Evolutionary conservation across 768 basidiomycete genomes (phyloP).

Genomic region (Hemileccinum impolitum): DNA sequence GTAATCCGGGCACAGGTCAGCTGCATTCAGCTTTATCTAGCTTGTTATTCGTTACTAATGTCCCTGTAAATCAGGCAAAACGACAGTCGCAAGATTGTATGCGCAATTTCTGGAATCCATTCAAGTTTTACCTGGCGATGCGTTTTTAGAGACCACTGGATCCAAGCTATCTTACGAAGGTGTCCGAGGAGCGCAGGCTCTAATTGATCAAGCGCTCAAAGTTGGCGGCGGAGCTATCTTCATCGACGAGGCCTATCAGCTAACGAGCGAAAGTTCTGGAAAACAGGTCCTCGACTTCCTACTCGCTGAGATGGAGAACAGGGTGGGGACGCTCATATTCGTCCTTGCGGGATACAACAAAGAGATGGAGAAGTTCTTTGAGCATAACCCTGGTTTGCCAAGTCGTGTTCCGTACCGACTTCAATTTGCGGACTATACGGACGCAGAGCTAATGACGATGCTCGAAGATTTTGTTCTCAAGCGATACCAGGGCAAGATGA

Average conservation of each 20-base stretch:
- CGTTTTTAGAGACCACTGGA: conserved; percentile 64
- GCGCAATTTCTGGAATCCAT: conserved; percentile 60
- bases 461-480: conserved; percentile 45
- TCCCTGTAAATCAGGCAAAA: conserved; percentile 48
- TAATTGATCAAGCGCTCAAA: conserved; percentile 46
- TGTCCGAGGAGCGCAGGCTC: conserved; percentile 47
- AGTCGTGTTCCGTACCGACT: conserved; percentile 66
- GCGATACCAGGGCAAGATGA: conserved; percentile 49
- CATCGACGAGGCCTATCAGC: conserved; percentile 73
- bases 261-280: conserved; percentile 47
- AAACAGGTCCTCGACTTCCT: conserved; percentile 64
- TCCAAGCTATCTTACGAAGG: conserved; percentile 58
- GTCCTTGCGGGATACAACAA: conserved; percentile 70
- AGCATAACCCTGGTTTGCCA: conserved; percentile 66
- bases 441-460: conserved; percentile 55
- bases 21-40: background rate
- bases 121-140: conserved; percentile 48
- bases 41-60: no score
- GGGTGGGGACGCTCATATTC: conserved; percentile 61
- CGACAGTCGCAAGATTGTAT: conserved; percentile 65
- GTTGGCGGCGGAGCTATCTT: conserved; percentile 67
- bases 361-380: conserved; percentile 77
- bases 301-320: conserved; percentile 74
- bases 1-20: conserved; percentile 75
- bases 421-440: conserved; percentile 60